phyloP scores from a whole-genome alignment of 2,329 filamentous ascomycete genomes.

The Cladosporium sp. region DNA sequence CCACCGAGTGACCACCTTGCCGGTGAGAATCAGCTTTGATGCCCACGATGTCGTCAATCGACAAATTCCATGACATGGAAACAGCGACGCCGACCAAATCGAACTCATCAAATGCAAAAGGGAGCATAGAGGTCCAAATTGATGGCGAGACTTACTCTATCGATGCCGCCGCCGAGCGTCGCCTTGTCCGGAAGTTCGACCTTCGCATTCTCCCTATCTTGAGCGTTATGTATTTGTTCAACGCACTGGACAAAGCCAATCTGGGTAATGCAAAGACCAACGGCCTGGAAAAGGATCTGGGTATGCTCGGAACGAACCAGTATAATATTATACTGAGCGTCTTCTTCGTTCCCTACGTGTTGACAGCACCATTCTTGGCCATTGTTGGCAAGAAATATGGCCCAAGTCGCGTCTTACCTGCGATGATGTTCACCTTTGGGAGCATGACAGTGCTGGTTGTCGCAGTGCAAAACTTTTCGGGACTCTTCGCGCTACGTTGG shows the following conservation, averaged over 20 bases:
- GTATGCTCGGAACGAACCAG: conserved; percentile 59
- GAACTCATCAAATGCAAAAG: background rate
- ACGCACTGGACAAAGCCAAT: conserved; percentile 51
- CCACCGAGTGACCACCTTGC: background rate
- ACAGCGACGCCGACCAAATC: background rate
- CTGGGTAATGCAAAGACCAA: conserved; percentile 40
- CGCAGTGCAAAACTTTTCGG: conserved; percentile 60
- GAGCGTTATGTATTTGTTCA: conserved; percentile 62
- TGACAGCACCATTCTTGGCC: conserved; percentile 65
- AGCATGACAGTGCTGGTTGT: conserved; percentile 62
- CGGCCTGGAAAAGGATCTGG: conserved; percentile 53
- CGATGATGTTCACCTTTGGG: conserved; percentile 70
- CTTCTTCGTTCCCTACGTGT: conserved; percentile 74
- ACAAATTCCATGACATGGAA: conserved; percentile 4
- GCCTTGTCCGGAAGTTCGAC: conserved; percentile 57
- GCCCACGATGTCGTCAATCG: background rate
- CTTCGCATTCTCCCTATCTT: conserved; percentile 57
- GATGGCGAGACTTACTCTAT: conserved; percentile 28
- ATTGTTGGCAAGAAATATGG: conserved; percentile 70
- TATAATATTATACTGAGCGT: conserved; percentile 68
- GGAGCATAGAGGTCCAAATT: background rate
- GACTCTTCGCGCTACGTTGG: conserved; percentile 67
- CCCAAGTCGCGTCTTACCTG: conserved; percentile 62
- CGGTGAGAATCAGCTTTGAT: background rate
- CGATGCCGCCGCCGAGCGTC: conserved; percentile 49